Percentiles rank a stretch among this genome's conserved stretches.
These are phyloP conservation scores for Paracoccidioides lutzii DNA, from an alignment of 2,329 filamentous ascomycete species.

Conservation along the genomic window DNA sequence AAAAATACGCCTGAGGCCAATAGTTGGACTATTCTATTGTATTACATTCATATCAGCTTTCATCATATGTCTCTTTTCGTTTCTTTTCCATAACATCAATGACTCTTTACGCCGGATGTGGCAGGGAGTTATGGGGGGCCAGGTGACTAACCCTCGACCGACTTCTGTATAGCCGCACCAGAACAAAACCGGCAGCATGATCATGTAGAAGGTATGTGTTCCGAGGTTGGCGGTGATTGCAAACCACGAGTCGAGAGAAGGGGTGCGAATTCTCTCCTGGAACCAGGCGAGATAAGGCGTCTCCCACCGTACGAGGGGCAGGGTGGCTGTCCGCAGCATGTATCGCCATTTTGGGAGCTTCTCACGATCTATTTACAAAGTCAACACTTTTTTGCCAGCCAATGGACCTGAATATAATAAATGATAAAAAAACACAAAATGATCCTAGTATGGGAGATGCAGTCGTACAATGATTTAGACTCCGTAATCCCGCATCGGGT, in stretches of 20 bases:
- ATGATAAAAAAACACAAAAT: constrained; percentile 1
- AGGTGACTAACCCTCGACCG: constrained; percentile 62
- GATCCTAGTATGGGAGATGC: not conserved
- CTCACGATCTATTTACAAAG: constrained; percentile 52
- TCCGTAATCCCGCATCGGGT: constrained; percentile 58
- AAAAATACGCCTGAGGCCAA: constrained; percentile 69
- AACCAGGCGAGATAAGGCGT: constrained; percentile 84
- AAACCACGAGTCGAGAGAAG: constrained; percentile 87
- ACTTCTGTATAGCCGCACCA: constrained; percentile 84
- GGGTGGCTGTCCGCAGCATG: constrained; percentile 60
- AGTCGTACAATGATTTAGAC: constrained; percentile 57
- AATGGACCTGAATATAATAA: too few relatives aligned
- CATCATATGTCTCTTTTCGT: not conserved
- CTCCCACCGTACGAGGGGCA: constrained; percentile 86
- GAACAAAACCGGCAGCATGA: constrained; percentile 84
- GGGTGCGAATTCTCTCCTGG: constrained; percentile 67
- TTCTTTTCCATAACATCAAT: not conserved
- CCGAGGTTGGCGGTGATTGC: constrained; percentile 91
- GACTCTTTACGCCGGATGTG: too few relatives aligned
- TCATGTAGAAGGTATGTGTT: constrained; percentile 98
- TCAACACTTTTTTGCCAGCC: not conserved
- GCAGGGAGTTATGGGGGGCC: not conserved
- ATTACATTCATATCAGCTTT: not conserved
- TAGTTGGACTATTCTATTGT: constrained; percentile 48
- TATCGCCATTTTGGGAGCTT: constrained; percentile 84